phyloP scores from a whole-genome alignment of 2,329 filamentous ascomycete genomes.

The Sporothrix brasiliensis region DNA sequence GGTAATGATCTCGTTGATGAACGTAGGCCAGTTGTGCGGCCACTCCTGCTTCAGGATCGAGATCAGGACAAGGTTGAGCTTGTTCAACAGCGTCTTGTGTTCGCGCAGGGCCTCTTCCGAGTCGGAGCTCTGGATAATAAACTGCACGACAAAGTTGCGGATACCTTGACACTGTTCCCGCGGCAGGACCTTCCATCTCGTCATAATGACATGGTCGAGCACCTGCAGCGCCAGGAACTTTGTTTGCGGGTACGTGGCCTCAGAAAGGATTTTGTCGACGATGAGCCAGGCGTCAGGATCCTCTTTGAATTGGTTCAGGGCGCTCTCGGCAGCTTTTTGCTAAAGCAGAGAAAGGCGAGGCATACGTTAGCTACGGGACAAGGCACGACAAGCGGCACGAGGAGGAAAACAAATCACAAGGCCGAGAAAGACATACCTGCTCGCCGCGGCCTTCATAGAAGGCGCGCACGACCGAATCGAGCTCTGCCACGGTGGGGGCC shows the following conservation, averaged over 20 bases:
- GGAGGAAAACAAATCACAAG: constrained; percentile 12
- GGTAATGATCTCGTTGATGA: constrained; percentile 83
- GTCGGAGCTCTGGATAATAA: constrained; percentile 91
- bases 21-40: constrained; percentile 92
- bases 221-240: constrained; percentile 98
- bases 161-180: constrained; percentile 97
- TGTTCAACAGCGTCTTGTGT: constrained; percentile 91
- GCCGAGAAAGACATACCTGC: constrained; percentile 62
- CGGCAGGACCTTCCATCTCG: constrained; percentile 96
- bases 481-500: constrained; percentile 81
- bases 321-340: constrained; percentile 95
- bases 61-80: constrained; percentile 95
- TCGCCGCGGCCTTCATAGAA: constrained; percentile 98
- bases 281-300: constrained; percentile 97
- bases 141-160: constrained; percentile 97
- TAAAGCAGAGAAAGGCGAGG: constrained; percentile 48
- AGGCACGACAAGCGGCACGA: constrained; percentile 25
- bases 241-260: constrained; percentile 90
- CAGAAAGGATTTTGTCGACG: constrained; percentile 94
- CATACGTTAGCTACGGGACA: constrained; percentile 43
- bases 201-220: constrained; percentile 97
- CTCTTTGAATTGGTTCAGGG: constrained; percentile 98
- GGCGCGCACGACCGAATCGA: constrained; percentile 92
- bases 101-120: constrained; percentile 83
- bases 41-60: constrained; percentile 99